phyloP scores from a whole-genome alignment of 441 rosid species.

The Brassica hybrid region DNA sequence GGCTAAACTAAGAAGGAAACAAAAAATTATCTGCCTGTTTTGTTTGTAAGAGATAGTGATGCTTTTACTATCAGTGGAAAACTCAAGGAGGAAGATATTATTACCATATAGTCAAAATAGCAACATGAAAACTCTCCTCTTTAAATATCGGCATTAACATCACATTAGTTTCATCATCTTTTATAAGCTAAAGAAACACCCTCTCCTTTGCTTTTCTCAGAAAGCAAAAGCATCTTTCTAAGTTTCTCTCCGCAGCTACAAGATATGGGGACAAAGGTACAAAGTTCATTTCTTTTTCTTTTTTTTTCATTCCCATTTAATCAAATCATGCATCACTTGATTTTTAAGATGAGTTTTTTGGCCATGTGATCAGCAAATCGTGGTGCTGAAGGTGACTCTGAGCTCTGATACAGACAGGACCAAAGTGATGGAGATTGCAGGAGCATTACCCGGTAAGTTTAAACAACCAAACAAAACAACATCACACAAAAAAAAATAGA shows the following conservation, averaged over 20 bases:
- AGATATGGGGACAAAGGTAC: conserved; percentile 16
- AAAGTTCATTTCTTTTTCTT: background rate
- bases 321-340: background rate
- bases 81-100: background rate
- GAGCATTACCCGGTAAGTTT: no score
- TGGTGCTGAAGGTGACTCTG: no score
- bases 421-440: no score
- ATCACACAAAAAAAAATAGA: no score
- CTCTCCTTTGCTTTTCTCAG: background rate
- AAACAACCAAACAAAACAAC: no score
- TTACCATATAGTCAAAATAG: background rate
- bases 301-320: background rate
- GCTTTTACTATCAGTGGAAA: no score
- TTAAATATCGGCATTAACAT: conserved; percentile 1
- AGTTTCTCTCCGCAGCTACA: background rate
- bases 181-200: background rate
- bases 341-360: background rate
- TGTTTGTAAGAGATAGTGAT: no score
- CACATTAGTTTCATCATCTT: conserved; percentile 3
- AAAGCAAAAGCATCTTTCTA: background rate
- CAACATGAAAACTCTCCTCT: conserved; percentile 23
- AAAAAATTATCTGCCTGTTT: no score
- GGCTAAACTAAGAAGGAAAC: no score
- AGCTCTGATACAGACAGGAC: no score
- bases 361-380: no score